Evolutionary conservation across 768 basidiomycete species (phyloP).

Genomic region (Termitomyces sp.): DNA sequence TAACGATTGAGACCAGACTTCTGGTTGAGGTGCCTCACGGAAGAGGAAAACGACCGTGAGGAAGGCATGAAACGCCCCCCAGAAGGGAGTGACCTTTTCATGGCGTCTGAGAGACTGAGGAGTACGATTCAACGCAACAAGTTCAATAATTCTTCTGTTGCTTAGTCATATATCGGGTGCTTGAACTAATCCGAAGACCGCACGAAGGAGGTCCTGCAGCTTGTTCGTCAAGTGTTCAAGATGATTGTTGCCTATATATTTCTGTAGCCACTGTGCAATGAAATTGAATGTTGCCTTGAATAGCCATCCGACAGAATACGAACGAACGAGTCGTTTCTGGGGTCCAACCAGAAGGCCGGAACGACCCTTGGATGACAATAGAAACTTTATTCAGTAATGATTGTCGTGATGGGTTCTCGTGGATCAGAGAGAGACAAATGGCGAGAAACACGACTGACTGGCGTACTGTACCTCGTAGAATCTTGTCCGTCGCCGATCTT

Average conservation of each 20-base stretch:
- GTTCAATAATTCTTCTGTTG: not conserved
- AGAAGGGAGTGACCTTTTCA: constrained; percentile 18
- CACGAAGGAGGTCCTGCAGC: not conserved
- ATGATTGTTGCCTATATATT: not conserved
- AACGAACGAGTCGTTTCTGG: not conserved
- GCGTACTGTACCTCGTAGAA: not conserved
- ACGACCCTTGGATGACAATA: constrained; percentile 1
- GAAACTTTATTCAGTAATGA: constrained; percentile 3
- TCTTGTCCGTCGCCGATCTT: constrained; percentile 12
- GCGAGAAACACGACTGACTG: not conserved
- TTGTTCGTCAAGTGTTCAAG: not conserved
- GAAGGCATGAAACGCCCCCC: constrained; percentile 18
- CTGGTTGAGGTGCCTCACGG: constrained; percentile 29
- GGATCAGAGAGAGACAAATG: not conserved
- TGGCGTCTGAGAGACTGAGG: constrained; percentile 6
- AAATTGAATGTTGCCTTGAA: not conserved
- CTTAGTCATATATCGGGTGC: constrained; percentile 14
- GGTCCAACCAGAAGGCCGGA: not conserved
- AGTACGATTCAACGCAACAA: not conserved
- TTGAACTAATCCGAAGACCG: constrained; percentile 9
- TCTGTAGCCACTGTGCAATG: not conserved
- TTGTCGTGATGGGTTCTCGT: not conserved
- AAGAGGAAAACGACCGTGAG: constrained; percentile 33
- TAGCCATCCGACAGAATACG: too few relatives aligned
- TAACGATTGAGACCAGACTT: constrained; percentile 56